Conservation (phyloP, 2,329 filamentous ascomycete genomes). For the Colletotrichum scovillei region DNA sequence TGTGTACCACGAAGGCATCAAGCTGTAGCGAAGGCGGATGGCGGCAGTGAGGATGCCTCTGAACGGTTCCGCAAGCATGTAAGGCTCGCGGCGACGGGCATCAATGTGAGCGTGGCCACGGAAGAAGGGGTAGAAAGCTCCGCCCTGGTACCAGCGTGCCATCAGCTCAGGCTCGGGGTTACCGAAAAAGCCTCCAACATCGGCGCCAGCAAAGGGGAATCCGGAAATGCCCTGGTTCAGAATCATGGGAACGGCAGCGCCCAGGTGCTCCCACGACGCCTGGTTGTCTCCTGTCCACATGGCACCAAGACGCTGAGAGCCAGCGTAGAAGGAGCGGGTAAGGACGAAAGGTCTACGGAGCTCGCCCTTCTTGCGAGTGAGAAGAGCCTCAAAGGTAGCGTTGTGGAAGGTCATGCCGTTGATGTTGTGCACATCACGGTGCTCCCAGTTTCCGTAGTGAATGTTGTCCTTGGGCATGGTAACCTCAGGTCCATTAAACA, state of each 20-base stretch:
- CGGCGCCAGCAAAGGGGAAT: constrained; percentile 93
- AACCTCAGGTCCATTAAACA: constrained; percentile 97
- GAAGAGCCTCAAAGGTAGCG: constrained; percentile 86
- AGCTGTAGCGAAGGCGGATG: constrained; percentile 86
- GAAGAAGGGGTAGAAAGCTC: constrained; percentile 98
- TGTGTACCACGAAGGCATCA: constrained; percentile 96
- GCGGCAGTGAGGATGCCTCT: constrained; percentile 88
- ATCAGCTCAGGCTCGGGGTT: constrained; percentile 94
- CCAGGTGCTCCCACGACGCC: constrained; percentile 90
- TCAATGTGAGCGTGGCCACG: constrained; percentile 97
- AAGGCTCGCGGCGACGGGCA: constrained; percentile 92
- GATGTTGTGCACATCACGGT: constrained; percentile 95
- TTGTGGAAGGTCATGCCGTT: constrained; percentile 97
- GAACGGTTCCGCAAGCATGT: constrained; percentile 86
- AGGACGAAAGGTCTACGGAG: constrained; percentile 89
- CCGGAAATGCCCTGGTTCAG: constrained; percentile 92
- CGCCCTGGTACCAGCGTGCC: constrained; percentile 95
- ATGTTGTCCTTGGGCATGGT: constrained; percentile 99
- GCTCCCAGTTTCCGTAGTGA: constrained; percentile 92
- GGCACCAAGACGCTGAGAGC: constrained; percentile 88
- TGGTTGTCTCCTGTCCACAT: constrained; percentile 99
- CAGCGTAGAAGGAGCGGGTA: constrained; percentile 91
- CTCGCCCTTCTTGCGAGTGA: constrained; percentile 88
- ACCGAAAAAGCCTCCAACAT: constrained; percentile 98
- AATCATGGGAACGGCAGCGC: constrained; percentile 92